phyloP scores from a whole-genome alignment of 306 rosid genomes.

The Vigna hirtella region DNA sequence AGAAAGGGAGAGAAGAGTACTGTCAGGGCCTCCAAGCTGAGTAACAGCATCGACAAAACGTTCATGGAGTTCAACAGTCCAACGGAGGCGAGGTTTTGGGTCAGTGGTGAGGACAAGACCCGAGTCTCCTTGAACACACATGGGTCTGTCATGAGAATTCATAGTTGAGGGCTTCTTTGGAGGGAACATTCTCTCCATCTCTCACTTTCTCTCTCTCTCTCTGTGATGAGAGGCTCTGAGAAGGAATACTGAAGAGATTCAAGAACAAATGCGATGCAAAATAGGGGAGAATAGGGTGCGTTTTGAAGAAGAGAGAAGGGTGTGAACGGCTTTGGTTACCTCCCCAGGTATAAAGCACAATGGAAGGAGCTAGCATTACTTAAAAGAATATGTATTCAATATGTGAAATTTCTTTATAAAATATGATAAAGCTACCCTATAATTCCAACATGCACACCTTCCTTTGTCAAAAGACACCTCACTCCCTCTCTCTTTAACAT shows the following conservation, averaged over 20 bases:
- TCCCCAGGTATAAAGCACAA: conserved; percentile 54
- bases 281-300: conserved; percentile 93
- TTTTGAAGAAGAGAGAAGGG: conserved; percentile 69
- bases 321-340: conserved; percentile 58
- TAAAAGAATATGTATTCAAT: conserved; percentile 48
- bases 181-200: conserved; percentile 90
- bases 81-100: conserved; percentile 97
- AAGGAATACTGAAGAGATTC: conserved; percentile 69
- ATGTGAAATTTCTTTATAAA: neutral
- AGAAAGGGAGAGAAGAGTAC: conserved; percentile 50
- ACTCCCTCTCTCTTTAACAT: conserved; percentile 42
- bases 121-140: conserved; percentile 97
- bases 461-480: conserved; percentile 70
- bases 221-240: conserved; percentile 56
- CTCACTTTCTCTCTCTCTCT: conserved; percentile 55
- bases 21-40: conserved; percentile 99
- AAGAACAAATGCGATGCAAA: conserved; percentile 99
- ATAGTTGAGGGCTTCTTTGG: conserved; percentile 95
- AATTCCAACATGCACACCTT: conserved; percentile 57
- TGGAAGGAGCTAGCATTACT: conserved; percentile 52
- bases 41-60: conserved; percentile 99
- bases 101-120: conserved; percentile 99
- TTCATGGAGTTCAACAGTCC: conserved; percentile 99
- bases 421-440: conserved; percentile 53
- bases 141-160: conserved; percentile 97